Percentiles rank a stretch among this genome's conserved stretches.
phyloP scores from a whole-genome alignment of 768 basidiomycete species.

The Piloderma croceum region DNA sequence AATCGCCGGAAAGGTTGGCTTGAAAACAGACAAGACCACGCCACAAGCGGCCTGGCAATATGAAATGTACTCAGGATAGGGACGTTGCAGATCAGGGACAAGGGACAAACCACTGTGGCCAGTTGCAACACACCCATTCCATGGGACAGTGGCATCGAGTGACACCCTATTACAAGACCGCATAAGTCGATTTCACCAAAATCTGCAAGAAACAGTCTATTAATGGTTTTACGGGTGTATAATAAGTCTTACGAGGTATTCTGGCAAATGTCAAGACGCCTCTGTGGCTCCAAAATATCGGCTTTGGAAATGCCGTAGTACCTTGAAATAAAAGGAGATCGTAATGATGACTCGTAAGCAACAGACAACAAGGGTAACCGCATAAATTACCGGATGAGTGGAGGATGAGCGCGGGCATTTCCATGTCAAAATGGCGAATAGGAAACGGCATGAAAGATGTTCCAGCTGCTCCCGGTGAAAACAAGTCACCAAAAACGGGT shows the following conservation, averaged over 20 bases:
- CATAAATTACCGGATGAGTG: too few species aligned
- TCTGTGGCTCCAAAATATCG: conserved; percentile 3
- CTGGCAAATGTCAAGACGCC: conserved; percentile 3
- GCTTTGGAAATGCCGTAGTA: conserved; percentile 6
- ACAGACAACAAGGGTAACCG: neutral
- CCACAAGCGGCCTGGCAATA: conserved; percentile 19
- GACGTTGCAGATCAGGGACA: conserved; percentile 14
- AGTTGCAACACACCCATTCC: conserved; percentile 11
- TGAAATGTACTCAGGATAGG: neutral
- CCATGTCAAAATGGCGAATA: too few species aligned
- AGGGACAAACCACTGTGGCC: neutral
- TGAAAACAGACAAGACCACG: conserved; percentile 6
- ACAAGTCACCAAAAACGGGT: too few species aligned
- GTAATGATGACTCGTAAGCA: neutral
- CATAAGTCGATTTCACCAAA: conserved; percentile 6
- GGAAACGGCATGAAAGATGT: too few species aligned
- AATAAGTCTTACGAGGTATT: conserved; percentile 4
- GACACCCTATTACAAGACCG: conserved; percentile 6
- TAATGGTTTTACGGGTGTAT: neutral
- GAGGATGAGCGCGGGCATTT: too few species aligned
- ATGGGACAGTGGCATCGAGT: conserved; percentile 12
- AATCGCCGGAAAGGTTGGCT: conserved; percentile 20
- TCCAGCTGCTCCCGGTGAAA: too few species aligned
- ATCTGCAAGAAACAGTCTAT: conserved; percentile 3
- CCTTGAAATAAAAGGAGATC: neutral